Conservation (phyloP, 2,329 filamentous ascomycete genomes). For the Talaromyces islandicus region DNA sequence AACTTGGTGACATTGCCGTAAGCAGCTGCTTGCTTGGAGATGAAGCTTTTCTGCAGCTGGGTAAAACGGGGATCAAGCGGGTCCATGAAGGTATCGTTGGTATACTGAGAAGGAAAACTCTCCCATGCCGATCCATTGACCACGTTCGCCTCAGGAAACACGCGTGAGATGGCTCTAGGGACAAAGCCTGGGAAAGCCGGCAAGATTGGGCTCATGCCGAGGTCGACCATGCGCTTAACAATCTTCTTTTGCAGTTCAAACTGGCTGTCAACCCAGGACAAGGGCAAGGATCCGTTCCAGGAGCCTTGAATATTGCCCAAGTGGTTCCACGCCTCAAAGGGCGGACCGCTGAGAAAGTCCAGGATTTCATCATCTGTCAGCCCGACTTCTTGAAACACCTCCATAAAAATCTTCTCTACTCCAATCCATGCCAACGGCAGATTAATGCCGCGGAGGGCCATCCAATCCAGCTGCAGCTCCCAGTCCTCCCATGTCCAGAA, state of each 20-base stretch:
- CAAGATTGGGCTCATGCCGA: constrained; percentile 49
- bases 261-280: constrained; percentile 43
- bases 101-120: constrained; percentile 36
- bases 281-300: constrained; percentile 42
- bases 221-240: constrained; percentile 44
- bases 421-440: constrained; percentile 49
- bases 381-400: constrained; percentile 43
- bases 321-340: constrained; percentile 50
- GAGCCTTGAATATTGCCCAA: constrained; percentile 50
- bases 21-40: constrained; percentile 40
- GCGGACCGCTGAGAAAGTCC: constrained; percentile 45
- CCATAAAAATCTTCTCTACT: constrained; percentile 45
- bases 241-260: constrained; percentile 46
- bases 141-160: constrained; percentile 39
- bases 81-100: constrained; percentile 44
- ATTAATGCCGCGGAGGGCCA: constrained; percentile 48
- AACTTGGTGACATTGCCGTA: constrained; percentile 46
- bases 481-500: constrained; percentile 52
- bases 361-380: constrained; percentile 41
- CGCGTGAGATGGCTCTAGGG: constrained; percentile 35
- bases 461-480: constrained; percentile 49
- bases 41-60: constrained; percentile 41
- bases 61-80: constrained; percentile 41
- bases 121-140: constrained; percentile 42
- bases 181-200: constrained; percentile 49